Evolutionary conservation across 202 grass and related monocot genomes (phyloP), one percentile per base, ranked within the genome.

Genomic region (Eragrostis tef): DNA sequence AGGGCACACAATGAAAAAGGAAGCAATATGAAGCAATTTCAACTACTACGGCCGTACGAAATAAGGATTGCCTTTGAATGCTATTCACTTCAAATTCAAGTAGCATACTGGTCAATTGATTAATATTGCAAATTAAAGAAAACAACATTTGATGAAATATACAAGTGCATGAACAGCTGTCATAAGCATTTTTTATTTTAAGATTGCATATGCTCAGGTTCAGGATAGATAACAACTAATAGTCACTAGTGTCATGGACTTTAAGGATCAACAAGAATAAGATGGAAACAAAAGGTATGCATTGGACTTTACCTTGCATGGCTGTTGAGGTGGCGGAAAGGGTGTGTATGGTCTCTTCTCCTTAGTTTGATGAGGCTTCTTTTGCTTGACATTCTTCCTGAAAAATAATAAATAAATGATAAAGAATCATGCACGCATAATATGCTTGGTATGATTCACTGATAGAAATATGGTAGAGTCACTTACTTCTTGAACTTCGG

Each of bases 311-410:
- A 94, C 95, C 95, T 98, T 94, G 92, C 95, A 94, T 67, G 90
- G 95, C 54, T 87, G 95, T 58, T 98, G 95, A 71, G 95, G 92
- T 2, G 95, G 92, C 6, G 95, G 92, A 88, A 93, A 98, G 26
- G 95, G 95, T 75, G 95, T 95, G 62, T 98, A 98, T 47, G 93
- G 90, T 88, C 95, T 98, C 85, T 98, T 98, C 82, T 94, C 95
- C 92, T 98, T 98, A 57, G 85, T 76, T 68, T 93, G 92, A 6
- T 93, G 92, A 6, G 84, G 90, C 61, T 98, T 94, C 87, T 88
- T 91, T 83, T 94, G 92, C 74, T 98, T 90, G 75, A 98, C 95
- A 88, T 94, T 98, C 90, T 98, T 98, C 74, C 95, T 94, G 71
- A 70, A 87, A 79, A 81, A 67, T 47, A 88, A 81, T 56, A 11